A percentile compares a stretch with the other conserved stretches of the same genome.
Conservation (phyloP, 495 filamentous ascomycete species). For the Diplogelasinospora grovesii region DNA sequence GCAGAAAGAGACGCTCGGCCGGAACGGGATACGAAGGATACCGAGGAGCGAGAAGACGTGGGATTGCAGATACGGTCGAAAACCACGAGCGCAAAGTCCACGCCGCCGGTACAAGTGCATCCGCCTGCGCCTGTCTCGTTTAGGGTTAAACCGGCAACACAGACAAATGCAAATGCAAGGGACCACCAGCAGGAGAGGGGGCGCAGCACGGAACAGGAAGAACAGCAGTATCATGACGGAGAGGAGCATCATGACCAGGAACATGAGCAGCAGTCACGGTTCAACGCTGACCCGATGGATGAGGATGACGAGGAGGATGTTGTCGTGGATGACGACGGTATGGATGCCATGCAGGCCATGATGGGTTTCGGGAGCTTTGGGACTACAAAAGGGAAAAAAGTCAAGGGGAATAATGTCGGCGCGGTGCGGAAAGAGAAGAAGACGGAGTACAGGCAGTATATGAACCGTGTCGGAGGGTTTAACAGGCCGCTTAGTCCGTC, state of each 20-base stretch:
- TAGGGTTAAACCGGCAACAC: constrained; percentile 36
- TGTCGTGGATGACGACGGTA: constrained; percentile 56
- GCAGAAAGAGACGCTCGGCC: constrained; percentile 2
- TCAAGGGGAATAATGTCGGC: constrained; percentile 81
- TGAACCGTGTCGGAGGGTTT: constrained; percentile 96
- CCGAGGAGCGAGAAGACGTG: constrained; percentile 9
- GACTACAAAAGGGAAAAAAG: constrained; percentile 84
- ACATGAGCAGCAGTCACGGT: too few species aligned
- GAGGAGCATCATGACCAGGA: constrained; percentile 9
- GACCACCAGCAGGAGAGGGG: constrained; percentile 5
- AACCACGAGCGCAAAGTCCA: constrained; percentile 30
- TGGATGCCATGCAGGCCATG: constrained; percentile 68
- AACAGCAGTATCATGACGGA: constrained; percentile 12
- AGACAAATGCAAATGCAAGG: constrained; percentile 22
- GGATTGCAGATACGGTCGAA: constrained; percentile 11
- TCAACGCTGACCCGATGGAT: constrained; percentile 38
- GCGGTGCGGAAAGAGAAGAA: constrained; percentile 90
- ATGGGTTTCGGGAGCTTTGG: constrained; percentile 87
- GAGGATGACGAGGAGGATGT: constrained; percentile 40
- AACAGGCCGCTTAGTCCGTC: constrained; percentile 72
- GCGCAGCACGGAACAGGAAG: not conserved
- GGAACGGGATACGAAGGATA: constrained; percentile 18
- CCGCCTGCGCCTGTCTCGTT: constrained; percentile 26
- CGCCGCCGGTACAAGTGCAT: constrained; percentile 18
- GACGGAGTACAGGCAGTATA: constrained; percentile 94